Evolutionary conservation across 2,329 filamentous ascomycete species (phyloP).

Genomic region (Penicillium oxalicum): DNA sequence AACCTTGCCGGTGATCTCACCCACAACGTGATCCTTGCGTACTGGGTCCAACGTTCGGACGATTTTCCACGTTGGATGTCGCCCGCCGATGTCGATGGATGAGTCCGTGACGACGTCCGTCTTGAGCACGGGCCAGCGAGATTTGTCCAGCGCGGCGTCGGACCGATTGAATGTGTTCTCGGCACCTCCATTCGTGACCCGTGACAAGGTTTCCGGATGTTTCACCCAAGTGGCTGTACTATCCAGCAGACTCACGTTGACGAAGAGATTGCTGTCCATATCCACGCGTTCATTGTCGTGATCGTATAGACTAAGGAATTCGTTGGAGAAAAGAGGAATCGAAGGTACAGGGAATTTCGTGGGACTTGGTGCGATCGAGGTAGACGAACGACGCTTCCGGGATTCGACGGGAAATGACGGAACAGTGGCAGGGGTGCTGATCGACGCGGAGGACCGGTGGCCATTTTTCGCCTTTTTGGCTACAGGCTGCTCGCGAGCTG

Average conservation of each 20-base stretch:
- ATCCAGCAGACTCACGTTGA: conserved; percentile 67
- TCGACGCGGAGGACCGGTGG: conserved; percentile 72
- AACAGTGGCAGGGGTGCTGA: conserved; percentile 62
- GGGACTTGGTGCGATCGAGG: conserved; percentile 63
- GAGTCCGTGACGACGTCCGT: conserved; percentile 50
- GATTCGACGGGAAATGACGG: conserved; percentile 58
- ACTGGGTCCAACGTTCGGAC: conserved; percentile 49
- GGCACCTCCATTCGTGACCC: conserved; percentile 59
- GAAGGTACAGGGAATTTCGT: conserved; percentile 57
- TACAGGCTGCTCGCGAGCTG: conserved; percentile 48
- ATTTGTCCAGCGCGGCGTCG: conserved; percentile 50
- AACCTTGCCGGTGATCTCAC: conserved; percentile 72
- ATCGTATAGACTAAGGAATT: conserved; percentile 70
- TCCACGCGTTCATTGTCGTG: conserved; percentile 53
- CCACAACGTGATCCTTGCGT: conserved; percentile 51
- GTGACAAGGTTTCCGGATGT: conserved; percentile 62
- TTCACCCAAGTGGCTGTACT: conserved; percentile 72
- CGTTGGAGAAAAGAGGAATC: conserved; percentile 65
- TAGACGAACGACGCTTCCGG: conserved; percentile 55
- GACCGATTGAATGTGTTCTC: conserved; percentile 66
- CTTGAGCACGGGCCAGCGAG: conserved; percentile 48
- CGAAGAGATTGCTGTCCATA: conserved; percentile 69
- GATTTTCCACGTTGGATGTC: conserved; percentile 62
- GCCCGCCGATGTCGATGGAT: conserved; percentile 47
- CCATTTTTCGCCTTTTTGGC: conserved; percentile 75